Base-by-base conservation (phyloP, 768 basidiomycete species). In the Amylocystis lapponica region DNA sequence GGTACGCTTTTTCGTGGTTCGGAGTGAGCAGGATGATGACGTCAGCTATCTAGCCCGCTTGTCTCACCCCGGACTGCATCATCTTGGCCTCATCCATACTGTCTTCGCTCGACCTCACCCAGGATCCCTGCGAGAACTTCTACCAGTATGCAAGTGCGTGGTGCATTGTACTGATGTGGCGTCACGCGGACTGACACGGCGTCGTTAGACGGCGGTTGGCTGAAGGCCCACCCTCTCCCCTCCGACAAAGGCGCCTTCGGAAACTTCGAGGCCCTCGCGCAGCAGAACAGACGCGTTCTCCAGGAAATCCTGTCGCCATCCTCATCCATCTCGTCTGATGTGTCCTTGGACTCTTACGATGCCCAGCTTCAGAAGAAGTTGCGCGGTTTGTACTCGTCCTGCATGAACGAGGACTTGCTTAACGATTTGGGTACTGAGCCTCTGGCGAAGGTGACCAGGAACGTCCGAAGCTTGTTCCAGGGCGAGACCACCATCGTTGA, bases 121-220 rank as follows among this genome's bases (percentile, higher is more conserved):
- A 85, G 51, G 92, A 98, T 58, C 96, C 96, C 0, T 99, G 96
- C 63, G 88, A 97, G 52, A 85, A 92, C 64, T 96, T 97, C 62
- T 97, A 93, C 58, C 78, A 84, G 50, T 98, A 82, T 65, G 81
- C 93, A 9, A 94, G 92, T 94, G 56, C 55, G 89, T 81, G 5
- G 10, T 33, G 20, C 8, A 16, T 22, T 6, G 12, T 8, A 31
- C 17, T 25, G 20, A 17, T 27, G 16, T 2, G 19, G n/a, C n/a
- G n/a, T n/a, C n/a, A n/a, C n/a, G n/a, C n/a, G n/a, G n/a, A n/a
- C n/a, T n/a, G n/a, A n/a, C 14, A 26, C 22, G 7, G 29, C 14
- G 5, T 17, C 30, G 36, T 5, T 23, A 94, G 89, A 84, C 57
- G 89, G 90, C 14, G 92, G 92, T 11, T 99, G 95, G 95, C 70